Conservation (phyloP, 2,329 filamentous ascomycete genomes). For the Hypoxylon sp. region DNA sequence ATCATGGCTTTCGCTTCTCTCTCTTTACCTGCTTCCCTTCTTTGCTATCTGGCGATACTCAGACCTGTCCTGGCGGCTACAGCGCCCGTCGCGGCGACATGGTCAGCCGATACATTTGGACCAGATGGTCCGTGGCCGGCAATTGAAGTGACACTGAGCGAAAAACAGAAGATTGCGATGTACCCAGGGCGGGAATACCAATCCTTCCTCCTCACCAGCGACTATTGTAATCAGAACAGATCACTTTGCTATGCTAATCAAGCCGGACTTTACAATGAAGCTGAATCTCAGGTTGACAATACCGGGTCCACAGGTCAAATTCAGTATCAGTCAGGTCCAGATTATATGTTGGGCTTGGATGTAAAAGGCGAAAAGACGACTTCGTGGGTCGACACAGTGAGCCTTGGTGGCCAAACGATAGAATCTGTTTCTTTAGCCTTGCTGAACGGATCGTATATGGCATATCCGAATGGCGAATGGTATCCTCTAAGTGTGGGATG, state of each 20-base stretch:
- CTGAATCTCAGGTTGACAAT: slow-evolving; percentile 46
- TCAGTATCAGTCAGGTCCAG: slow-evolving; percentile 40
- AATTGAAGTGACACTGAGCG: slow-evolving; percentile 49
- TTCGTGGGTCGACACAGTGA: slow-evolving; percentile 52
- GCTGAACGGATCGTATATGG: slow-evolving; percentile 48
- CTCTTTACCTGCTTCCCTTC: slow-evolving; percentile 46
- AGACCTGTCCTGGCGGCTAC: slow-evolving; percentile 35
- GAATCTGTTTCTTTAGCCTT: slow-evolving; percentile 51
- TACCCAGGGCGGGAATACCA: slow-evolving; percentile 53
- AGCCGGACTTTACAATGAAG: slow-evolving; percentile 52
- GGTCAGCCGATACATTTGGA: slow-evolving; percentile 52
- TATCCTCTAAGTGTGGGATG: slow-evolving; percentile 55
- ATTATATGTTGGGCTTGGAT: slow-evolving; percentile 51
- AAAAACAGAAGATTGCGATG: slow-evolving; percentile 48
- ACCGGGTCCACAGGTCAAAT: slow-evolving; percentile 50
- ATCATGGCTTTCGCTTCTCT: slow-evolving; percentile 45
- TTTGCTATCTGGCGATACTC: slow-evolving; percentile 47
- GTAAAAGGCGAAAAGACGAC: slow-evolving; percentile 42
- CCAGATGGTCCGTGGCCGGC: slow-evolving; percentile 57
- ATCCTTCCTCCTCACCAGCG: slow-evolving; percentile 50
- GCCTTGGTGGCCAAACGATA: slow-evolving; percentile 44
- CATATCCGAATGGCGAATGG: slow-evolving; percentile 52
- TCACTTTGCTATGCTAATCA: slow-evolving; percentile 49
- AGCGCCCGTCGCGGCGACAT: slow-evolving; percentile 47
- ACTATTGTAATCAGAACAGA: slow-evolving; percentile 52